phyloP scores from a whole-genome alignment of 352 stramenopile genomes.

The Globisporangium cederbergense region DNA sequence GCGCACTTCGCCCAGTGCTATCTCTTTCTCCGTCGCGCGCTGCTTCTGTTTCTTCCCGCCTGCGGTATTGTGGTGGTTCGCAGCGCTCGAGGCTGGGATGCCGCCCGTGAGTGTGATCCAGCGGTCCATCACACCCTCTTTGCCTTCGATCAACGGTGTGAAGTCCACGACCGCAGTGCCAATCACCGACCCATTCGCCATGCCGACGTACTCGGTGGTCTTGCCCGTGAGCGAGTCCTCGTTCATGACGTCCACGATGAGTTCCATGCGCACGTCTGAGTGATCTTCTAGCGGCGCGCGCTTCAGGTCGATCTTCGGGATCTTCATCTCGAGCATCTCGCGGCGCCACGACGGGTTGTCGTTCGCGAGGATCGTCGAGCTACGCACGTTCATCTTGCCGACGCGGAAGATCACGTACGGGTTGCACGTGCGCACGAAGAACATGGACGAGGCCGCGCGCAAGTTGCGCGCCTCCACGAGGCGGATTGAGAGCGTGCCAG shows the following conservation, averaged over 20 bases:
- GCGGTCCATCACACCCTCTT: constrained; percentile 75
- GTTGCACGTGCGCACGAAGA: constrained; percentile 79
- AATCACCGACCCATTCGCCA: constrained; percentile 73
- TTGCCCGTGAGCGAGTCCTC: constrained; percentile 75
- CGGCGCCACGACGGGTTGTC: constrained; percentile 75
- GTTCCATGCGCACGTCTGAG: constrained; percentile 68
- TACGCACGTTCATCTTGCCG: constrained; percentile 64
- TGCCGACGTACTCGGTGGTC: constrained; percentile 74
- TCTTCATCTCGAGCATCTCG: constrained; percentile 72
- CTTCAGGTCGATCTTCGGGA: constrained; percentile 67
- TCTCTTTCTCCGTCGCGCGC: constrained; percentile 27
- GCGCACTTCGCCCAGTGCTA: constrained; percentile 67
- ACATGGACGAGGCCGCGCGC: constrained; percentile 69
- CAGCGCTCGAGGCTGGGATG: constrained; percentile 17
- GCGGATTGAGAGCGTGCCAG: constrained; percentile 65
- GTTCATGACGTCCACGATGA: constrained; percentile 81
- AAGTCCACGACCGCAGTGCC: constrained; percentile 67
- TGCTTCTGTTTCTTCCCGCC: constrained; percentile 36
- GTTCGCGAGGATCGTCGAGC: constrained; percentile 63
- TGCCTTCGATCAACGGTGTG: constrained; percentile 65
- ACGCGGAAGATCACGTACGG: constrained; percentile 84
- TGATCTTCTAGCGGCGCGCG: constrained; percentile 51
- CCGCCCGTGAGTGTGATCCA: constrained; percentile 70
- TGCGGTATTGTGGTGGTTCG: constrained; percentile 6
- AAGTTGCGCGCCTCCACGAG: constrained; percentile 71